Conservation (phyloP, 257 asterid species). For the Voacanga thouarsii region DNA sequence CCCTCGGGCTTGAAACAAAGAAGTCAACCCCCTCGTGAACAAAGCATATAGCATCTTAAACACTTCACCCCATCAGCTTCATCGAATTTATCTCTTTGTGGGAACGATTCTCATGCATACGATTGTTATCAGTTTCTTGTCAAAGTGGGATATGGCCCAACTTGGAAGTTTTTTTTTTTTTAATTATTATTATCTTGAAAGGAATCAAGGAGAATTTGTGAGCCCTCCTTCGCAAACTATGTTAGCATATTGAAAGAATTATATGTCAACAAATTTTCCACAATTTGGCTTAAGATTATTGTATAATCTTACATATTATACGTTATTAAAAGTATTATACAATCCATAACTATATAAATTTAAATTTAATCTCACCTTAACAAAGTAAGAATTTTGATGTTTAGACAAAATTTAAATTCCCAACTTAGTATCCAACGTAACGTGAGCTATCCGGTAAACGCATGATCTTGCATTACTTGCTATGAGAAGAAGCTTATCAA, state of each 20-base stretch:
- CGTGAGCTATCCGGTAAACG: too few relatives aligned
- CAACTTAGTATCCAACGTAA: too few relatives aligned
- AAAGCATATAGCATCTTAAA: conserved; percentile 49
- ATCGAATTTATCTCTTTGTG: conserved; percentile 4
- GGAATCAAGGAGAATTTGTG: not conserved
- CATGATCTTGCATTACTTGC: not conserved
- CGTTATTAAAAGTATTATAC: too few relatives aligned
- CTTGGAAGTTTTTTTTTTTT: not conserved
- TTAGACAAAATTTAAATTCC: too few relatives aligned
- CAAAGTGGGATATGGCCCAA: not conserved
- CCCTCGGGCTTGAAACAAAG: conserved; percentile 16
- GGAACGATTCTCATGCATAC: conserved; percentile 10
- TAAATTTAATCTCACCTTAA: too few relatives aligned
- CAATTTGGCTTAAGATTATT: too few relatives aligned
- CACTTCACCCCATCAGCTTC: not conserved
- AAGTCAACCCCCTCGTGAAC: conserved; percentile 53
- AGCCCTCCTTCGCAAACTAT: not conserved
- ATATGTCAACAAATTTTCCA: not conserved
- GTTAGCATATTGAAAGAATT: too few relatives aligned
- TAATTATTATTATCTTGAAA: too few relatives aligned
- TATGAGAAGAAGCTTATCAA: not conserved
- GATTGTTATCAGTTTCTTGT: conserved; percentile 15
- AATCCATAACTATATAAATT: too few relatives aligned
- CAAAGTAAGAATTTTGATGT: too few relatives aligned
- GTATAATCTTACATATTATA: not conserved